Evolutionary conservation across 176 grass and related monocot genomes (phyloP).

Genomic region (Microstegium vimineum): DNA sequence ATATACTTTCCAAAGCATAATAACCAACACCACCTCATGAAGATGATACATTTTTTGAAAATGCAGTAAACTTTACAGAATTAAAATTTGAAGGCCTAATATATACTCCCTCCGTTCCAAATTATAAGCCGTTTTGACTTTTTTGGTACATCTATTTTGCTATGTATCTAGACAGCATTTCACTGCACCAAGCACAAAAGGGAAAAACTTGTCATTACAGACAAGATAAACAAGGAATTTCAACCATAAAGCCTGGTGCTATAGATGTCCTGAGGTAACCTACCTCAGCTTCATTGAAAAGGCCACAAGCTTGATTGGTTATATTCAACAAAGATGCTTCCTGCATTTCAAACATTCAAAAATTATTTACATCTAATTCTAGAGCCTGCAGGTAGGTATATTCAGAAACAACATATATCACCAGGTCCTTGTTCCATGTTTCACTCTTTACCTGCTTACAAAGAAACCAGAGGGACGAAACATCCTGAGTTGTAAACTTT

Average conservation of each 20-base stretch:
- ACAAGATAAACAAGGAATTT: background rate
- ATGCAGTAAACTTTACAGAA: background rate
- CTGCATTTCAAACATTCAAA: constrained; percentile 48
- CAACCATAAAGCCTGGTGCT: background rate
- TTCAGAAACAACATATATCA: background rate
- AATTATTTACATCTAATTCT: constrained; percentile 4
- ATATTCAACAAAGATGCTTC: constrained; percentile 93
- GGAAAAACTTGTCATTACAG: background rate
- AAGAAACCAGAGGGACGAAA: constrained; percentile 96
- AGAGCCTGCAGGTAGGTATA: background rate
- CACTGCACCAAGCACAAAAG: background rate
- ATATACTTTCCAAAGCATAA: background rate
- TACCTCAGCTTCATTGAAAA: constrained; percentile 93
- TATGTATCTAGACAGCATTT: background rate
- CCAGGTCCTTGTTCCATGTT: background rate
- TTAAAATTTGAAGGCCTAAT: background rate
- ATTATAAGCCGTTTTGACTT: no score
- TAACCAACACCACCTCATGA: background rate
- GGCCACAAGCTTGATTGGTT: constrained; percentile 89
- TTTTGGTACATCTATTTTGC: no score
- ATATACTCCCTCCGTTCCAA: no score
- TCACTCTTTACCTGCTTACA: constrained; percentile 71
- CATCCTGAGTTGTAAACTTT: constrained; percentile 78
- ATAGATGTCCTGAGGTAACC: background rate
- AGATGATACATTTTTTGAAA: background rate